Conservation (phyloP, 768 basidiomycete genomes). For the Dioszegia hungarica region DNA sequence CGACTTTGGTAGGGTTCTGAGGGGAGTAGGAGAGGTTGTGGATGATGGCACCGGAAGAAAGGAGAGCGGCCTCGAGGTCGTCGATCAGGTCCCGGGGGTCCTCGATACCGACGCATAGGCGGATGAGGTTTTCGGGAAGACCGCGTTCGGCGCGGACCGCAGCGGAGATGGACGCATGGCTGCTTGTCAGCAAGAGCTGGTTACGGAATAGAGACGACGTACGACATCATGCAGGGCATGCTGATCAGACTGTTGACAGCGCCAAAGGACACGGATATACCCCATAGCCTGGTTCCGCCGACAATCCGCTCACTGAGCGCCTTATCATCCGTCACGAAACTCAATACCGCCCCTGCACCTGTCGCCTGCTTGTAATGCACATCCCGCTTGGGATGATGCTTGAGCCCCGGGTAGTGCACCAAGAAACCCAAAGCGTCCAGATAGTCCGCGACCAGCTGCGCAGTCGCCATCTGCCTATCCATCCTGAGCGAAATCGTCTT, state of each 20-base stretch:
- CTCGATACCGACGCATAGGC: slow-evolving; percentile 96
- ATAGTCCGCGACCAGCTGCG: slow-evolving; percentile 78
- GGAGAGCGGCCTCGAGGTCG: slow-evolving; percentile 86
- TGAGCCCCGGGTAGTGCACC: slow-evolving; percentile 87
- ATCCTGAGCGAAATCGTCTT: slow-evolving; percentile 96
- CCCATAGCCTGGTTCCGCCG: slow-evolving; percentile 87
- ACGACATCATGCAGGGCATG: slow-evolving; percentile 99
- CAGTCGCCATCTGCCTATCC: slow-evolving; percentile 83
- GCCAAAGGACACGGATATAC: slow-evolving; percentile 96
- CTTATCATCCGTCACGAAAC: slow-evolving; percentile 90
- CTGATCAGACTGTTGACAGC: slow-evolving; percentile 96
- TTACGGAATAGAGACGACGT: slow-evolving; percentile 51
- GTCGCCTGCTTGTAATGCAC: slow-evolving; percentile 86
- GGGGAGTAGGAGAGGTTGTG: slow-evolving; percentile 21
- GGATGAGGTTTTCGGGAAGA: slow-evolving; percentile 95
- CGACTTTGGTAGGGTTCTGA: slow-evolving; percentile 17
- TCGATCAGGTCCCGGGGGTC: slow-evolving; percentile 88
- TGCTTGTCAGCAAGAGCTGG: slow-evolving; percentile 42
- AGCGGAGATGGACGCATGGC: slow-evolving; percentile 96
- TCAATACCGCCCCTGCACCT: slow-evolving; percentile 88
- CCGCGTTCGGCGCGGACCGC: slow-evolving; percentile 92
- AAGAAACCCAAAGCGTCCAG: slow-evolving; percentile 78
- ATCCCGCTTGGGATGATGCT: slow-evolving; percentile 72
- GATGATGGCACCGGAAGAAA: slow-evolving; percentile 82
- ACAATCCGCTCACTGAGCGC: slow-evolving; percentile 86